These are phyloP conservation scores for Beauveria asiatica DNA, from an alignment of 2,329 filamentous ascomycete species.

Conservation along the genomic window DNA sequence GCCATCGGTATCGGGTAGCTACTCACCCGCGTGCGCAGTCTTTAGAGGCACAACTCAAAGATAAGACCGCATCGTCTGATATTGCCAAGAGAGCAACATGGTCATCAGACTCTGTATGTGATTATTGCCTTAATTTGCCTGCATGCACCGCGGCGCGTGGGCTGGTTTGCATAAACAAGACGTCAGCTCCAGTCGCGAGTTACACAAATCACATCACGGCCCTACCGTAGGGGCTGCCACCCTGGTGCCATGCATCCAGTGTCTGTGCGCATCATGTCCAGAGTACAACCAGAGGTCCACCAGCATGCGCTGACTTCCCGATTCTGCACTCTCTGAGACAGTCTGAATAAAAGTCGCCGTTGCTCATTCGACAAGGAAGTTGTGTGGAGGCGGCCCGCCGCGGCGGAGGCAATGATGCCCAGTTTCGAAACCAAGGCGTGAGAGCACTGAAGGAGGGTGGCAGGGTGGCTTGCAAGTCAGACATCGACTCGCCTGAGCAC, in stretches of 20 bases:
- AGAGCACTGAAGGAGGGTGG: background rate
- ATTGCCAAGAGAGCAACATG: background rate
- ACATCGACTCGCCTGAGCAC: slow-evolving; percentile 1
- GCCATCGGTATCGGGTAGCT: background rate
- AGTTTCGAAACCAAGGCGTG: slow-evolving; percentile 5
- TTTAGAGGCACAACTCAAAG: background rate
- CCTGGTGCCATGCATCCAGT: background rate
- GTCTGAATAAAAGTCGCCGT: background rate
- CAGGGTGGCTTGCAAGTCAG: background rate
- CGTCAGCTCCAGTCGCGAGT: background rate
- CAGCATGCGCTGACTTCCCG: background rate
- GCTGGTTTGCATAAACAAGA: background rate
- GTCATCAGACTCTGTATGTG: background rate
- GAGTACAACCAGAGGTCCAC: background rate
- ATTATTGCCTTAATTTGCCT: background rate
- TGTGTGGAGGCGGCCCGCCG: slow-evolving; percentile 6
- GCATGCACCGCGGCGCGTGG: background rate
- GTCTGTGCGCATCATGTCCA: background rate
- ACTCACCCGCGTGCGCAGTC: too few species aligned
- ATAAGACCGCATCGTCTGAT: background rate
- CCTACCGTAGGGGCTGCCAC: background rate
- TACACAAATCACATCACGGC: background rate
- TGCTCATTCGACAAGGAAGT: background rate
- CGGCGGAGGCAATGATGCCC: background rate
- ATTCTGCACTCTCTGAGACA: background rate